Conservation (phyloP, 2,329 filamentous ascomycete genomes). For the Capronia coronata region DNA sequence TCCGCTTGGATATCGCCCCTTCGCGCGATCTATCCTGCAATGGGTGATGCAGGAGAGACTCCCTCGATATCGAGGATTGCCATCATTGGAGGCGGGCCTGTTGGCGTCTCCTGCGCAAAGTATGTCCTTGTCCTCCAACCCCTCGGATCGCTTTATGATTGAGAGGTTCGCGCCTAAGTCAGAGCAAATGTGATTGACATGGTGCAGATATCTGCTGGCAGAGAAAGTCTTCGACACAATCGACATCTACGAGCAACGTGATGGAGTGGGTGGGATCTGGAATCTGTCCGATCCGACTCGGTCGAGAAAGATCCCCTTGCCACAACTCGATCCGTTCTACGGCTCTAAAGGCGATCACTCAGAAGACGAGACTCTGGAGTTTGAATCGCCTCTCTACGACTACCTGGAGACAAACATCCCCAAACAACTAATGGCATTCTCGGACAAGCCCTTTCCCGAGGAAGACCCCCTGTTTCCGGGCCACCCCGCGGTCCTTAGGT, state of each 20-base stretch:
- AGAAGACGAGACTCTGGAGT: constrained; percentile 47
- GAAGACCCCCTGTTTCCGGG: constrained; percentile 67
- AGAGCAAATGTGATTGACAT: not conserved
- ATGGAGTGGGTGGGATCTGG: constrained; percentile 76
- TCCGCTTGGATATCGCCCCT: not conserved
- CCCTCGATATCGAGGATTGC: constrained; percentile 19
- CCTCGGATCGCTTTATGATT: not conserved
- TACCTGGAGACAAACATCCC: constrained; percentile 82
- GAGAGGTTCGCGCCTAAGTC: not conserved
- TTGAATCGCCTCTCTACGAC: constrained; percentile 79
- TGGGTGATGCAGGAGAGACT: constrained; percentile 1
- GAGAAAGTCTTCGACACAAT: constrained; percentile 65
- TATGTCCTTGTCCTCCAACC: constrained; percentile 26
- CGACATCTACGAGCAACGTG: constrained; percentile 74
- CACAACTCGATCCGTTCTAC: constrained; percentile 55
- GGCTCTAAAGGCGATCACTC: constrained; percentile 37
- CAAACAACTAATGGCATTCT: constrained; percentile 70
- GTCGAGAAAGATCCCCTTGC: constrained; percentile 56
- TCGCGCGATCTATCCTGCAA: not conserved
- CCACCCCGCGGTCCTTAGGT: constrained; percentile 63
- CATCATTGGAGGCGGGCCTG: constrained; percentile 25
- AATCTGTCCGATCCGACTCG: constrained; percentile 51
- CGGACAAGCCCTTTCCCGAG: constrained; percentile 59
- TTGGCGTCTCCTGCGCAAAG: constrained; percentile 66
- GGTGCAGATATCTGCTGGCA: constrained; percentile 59